Base-by-base conservation (phyloP, 2,329 filamentous ascomycete genomes). In the Pezicula rhizophila region DNA sequence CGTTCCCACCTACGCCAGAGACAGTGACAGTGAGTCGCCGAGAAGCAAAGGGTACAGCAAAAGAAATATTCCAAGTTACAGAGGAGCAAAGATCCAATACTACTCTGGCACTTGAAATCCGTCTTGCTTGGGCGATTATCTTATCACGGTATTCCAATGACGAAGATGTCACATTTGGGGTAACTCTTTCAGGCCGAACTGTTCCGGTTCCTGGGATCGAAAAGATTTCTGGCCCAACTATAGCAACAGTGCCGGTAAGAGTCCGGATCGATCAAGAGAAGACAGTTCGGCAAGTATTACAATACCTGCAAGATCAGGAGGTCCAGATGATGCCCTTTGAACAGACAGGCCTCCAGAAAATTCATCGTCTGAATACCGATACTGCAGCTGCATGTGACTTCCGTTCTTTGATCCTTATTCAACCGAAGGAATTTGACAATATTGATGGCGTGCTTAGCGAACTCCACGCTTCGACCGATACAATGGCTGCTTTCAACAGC, bases 261-360 rank as follows among this genome's bases (percentile, higher is more conserved):
- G 59, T 72, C 1, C 51, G 51, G 2, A 49, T 70, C 14, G 60
- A 61, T 15, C 49, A 58, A 2, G 58, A 60, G 5, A 54, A 57
- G 5, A 58, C 61, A 3, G 60, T 71, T 7, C 52, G 56, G 0
- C 60, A 72, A 25, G 76, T 71, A 45, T 59, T 80, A 15, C 60
- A 71, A 23, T 56, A 59, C 2, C 63, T 78, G 2, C 74, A 78
- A 20, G 61, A 70, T n/a, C 64, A 70, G 37, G 70, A 69, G 0
- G 66, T 72, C 0, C 60, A 69, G 10, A 72, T 75, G 54, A 73
- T 77, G 12, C 72, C 72, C 2, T 69, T 77, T 55, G 69, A 78
- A 51, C 75, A 79, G 52, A 60, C 69, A 20, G 68, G 69, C 5
- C 54, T 70, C 18, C 68, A 71, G 49, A 62, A 69, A 40, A 70